phyloP scores from a whole-genome alignment of 1,284 basidiomycete genomes.

The Meripilus lineatus region DNA sequence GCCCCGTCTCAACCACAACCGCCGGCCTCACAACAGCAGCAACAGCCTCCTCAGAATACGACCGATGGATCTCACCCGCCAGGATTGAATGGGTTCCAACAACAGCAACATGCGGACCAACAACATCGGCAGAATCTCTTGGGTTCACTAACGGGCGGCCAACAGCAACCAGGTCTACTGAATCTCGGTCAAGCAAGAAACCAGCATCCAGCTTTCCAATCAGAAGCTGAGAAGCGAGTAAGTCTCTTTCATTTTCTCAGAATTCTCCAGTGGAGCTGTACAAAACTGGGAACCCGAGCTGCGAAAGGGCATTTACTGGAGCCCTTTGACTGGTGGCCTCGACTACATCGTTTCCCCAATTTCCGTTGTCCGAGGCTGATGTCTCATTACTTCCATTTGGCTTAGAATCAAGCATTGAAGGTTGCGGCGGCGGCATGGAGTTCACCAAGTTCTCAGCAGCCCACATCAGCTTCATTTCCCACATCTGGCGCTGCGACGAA shows the following conservation, averaged over 20 bases:
- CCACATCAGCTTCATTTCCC: slow-evolving; percentile 18
- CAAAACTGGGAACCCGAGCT: no score
- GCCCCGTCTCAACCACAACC: slow-evolving; percentile 43
- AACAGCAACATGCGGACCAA: slow-evolving; percentile 34
- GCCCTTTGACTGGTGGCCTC: no score
- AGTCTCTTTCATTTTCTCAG: slow-evolving; percentile 26
- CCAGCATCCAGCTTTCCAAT: slow-evolving; percentile 57
- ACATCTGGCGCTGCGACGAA: slow-evolving; percentile 18
- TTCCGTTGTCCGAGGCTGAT: no score
- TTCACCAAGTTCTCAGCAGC: slow-evolving; percentile 42
- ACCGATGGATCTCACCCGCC: slow-evolving; percentile 48
- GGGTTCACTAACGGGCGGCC: slow-evolving; percentile 41
- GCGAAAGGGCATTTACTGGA: slow-evolving; percentile 1
- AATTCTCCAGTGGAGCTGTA: slow-evolving; percentile 3
- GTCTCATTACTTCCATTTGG: slow-evolving; percentile 9
- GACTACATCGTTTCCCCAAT: no score
- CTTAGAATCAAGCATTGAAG: slow-evolving; percentile 53
- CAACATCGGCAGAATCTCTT: slow-evolving; percentile 51
- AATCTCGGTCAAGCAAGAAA: slow-evolving; percentile 56
- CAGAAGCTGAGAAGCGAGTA: slow-evolving; percentile 67
- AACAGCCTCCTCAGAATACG: slow-evolving; percentile 29
- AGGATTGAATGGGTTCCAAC: slow-evolving; percentile 66
- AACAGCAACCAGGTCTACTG: slow-evolving; percentile 59
- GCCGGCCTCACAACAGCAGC: slow-evolving; percentile 33
- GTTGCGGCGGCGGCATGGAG: slow-evolving; percentile 50